Percentiles rank a stretch among this genome's conserved stretches.
Evolutionary conservation across 257 asterid species (phyloP).

Genomic region (Nicotiana knightiana): DNA sequence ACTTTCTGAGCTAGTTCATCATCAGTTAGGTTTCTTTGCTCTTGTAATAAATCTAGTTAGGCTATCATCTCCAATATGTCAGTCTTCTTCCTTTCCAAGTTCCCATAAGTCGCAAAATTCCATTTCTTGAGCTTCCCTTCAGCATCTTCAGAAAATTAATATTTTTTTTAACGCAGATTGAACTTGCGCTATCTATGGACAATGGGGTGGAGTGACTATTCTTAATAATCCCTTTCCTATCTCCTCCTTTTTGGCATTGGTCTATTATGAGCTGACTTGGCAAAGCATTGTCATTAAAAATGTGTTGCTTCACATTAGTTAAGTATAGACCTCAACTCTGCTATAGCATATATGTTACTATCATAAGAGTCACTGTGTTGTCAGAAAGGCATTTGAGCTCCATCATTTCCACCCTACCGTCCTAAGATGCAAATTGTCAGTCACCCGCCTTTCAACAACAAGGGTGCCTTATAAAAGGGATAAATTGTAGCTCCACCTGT

Average conservation of each 20-base stretch:
- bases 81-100: too few species aligned
- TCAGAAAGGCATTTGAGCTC: background rate
- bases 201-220: background rate
- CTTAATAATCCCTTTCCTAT: background rate
- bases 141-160: background rate
- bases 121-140: too few species aligned
- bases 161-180: background rate
- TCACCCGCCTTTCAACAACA: background rate
- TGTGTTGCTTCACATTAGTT: background rate
- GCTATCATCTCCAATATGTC: too few species aligned
- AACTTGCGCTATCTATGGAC: background rate
- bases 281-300: background rate
- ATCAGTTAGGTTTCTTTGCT: too few species aligned
- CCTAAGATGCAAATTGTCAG: background rate
- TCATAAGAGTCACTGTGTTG: background rate
- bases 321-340: background rate
- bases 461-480: background rate
- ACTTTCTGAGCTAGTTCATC: too few species aligned
- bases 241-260: background rate
- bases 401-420: background rate
- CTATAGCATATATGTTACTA: background rate
- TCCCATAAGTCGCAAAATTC: too few species aligned
- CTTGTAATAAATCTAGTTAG: too few species aligned
- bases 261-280: background rate
- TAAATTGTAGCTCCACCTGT: background rate